Conservation (phyloP, 1,284 basidiomycete species). For the Farysia itapuensis region DNA sequence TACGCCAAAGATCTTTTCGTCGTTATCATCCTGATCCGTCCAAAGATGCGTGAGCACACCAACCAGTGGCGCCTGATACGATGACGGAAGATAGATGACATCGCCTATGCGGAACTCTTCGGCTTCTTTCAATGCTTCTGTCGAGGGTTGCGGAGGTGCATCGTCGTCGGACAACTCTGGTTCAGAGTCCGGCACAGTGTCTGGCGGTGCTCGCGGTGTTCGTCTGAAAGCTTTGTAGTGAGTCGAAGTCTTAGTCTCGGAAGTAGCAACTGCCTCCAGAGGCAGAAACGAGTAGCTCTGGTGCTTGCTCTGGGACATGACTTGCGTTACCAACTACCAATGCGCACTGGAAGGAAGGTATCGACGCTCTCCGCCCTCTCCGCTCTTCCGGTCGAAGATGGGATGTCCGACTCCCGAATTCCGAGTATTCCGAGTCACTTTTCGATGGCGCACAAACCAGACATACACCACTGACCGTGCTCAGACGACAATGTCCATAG, state of each 20-base stretch:
- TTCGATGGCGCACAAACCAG: too few relatives aligned
- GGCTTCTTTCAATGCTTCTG: constrained; percentile 4
- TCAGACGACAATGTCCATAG: too few relatives aligned
- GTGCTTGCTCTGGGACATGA: neutral
- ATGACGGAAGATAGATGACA: constrained; percentile 36
- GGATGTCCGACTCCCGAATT: too few relatives aligned
- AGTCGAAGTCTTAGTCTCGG: constrained; percentile 7
- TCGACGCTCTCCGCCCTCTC: too few relatives aligned
- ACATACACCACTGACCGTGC: too few relatives aligned
- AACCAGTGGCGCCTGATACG: constrained; percentile 33
- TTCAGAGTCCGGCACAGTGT: constrained; percentile 21
- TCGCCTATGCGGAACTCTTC: constrained; percentile 37
- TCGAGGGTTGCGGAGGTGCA: constrained; percentile 11
- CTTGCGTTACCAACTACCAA: too few relatives aligned
- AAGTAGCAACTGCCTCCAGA: constrained; percentile 7
- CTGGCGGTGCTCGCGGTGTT: constrained; percentile 4
- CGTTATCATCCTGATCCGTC: constrained; percentile 20
- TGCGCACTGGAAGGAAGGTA: too few relatives aligned
- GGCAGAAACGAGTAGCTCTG: constrained; percentile 23
- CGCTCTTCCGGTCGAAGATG: too few relatives aligned
- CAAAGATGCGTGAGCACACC: constrained; percentile 38
- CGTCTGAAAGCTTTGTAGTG: constrained; percentile 30
- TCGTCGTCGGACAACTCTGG: constrained; percentile 2
- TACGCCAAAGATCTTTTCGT: constrained; percentile 35
- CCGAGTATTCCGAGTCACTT: too few relatives aligned